phyloP scores from a whole-genome alignment of 139 green algal species.

The Micractinium sp. region DNA sequence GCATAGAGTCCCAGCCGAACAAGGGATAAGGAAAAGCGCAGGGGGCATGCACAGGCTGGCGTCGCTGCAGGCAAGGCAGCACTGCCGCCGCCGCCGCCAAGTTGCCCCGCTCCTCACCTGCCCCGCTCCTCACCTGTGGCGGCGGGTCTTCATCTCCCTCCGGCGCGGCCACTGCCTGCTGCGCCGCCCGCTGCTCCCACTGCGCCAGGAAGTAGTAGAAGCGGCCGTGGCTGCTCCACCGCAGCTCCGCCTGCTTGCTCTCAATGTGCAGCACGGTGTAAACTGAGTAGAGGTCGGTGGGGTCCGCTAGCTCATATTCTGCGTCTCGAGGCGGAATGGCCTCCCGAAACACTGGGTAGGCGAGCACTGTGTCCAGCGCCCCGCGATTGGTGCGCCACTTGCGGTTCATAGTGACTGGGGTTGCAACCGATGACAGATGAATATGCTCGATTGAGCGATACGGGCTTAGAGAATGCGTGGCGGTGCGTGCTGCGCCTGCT shows the following conservation, averaged over 20 bases:
- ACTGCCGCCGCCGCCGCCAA: not conserved
- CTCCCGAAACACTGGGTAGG: conserved; percentile 27
- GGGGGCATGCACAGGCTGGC: not conserved
- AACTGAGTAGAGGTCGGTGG: conserved; percentile 47
- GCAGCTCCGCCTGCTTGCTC: conserved; percentile 38
- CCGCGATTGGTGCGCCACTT: conserved; percentile 51
- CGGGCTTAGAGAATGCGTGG: too few relatives aligned
- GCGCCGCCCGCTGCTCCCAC: not conserved
- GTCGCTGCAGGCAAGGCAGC: not conserved
- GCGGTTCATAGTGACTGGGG: conserved; percentile 38
- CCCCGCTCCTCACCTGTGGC: not conserved
- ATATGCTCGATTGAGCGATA: too few relatives aligned
- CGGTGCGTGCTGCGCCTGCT: too few relatives aligned
- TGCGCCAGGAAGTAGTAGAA: conserved; percentile 44
- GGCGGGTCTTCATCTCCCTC: conserved; percentile 46
- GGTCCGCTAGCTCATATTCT: conserved; percentile 14
- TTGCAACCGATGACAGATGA: too few relatives aligned
- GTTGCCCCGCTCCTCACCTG: not conserved
- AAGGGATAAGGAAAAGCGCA: not conserved
- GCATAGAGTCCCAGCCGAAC: not conserved
- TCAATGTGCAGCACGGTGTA: conserved; percentile 59
- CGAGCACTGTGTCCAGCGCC: conserved; percentile 32
- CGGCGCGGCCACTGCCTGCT: not conserved
- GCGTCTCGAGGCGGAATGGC: conserved; percentile 11
- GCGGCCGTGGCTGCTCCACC: conserved; percentile 30